Evolutionary conservation across 2,329 filamentous ascomycete species (phyloP).

Genomic region (Tolypocladium amazonense): DNA sequence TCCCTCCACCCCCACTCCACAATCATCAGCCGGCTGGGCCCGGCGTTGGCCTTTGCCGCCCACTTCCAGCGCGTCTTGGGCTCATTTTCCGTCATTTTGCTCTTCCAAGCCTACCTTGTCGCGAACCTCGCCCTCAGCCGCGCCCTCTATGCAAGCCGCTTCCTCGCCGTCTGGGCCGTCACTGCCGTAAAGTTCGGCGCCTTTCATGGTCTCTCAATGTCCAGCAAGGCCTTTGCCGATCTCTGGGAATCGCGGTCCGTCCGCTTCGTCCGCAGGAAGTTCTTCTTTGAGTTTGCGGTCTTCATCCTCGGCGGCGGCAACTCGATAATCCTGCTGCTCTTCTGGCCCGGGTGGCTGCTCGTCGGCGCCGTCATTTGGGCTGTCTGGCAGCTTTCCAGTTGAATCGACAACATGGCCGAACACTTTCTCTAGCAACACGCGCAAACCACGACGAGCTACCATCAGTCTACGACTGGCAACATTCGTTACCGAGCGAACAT

Average conservation of each 20-base stretch:
- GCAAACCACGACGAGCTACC: neutral
- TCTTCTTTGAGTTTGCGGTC: slow-evolving; percentile 41
- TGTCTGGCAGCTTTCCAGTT: slow-evolving; percentile 22
- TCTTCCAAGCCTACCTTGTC: slow-evolving; percentile 19
- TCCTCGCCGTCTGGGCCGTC: slow-evolving; percentile 15
- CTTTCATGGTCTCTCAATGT: slow-evolving; percentile 16
- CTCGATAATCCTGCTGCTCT: slow-evolving; percentile 35
- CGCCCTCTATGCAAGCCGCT: slow-evolving; percentile 12
- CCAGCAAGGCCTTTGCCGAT: slow-evolving; percentile 13
- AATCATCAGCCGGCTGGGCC: slow-evolving; percentile 19
- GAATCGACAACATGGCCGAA: slow-evolving; percentile 9
- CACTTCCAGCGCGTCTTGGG: slow-evolving; percentile 24
- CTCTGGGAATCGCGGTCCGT: slow-evolving; percentile 27
- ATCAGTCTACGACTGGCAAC: neutral
- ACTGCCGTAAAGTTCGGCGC: slow-evolving; percentile 17
- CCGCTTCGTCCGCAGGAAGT: slow-evolving; percentile 29
- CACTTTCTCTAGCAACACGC: neutral
- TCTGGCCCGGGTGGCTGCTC: slow-evolving; percentile 48
- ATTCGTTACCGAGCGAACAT: neutral
- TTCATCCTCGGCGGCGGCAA: slow-evolving; percentile 41
- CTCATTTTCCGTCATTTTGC: slow-evolving; percentile 18
- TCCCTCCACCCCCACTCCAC: slow-evolving; percentile 18
- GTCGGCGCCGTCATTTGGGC: slow-evolving; percentile 25
- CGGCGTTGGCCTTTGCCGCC: slow-evolving; percentile 22
- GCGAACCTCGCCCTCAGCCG: slow-evolving; percentile 14